phyloP scores from a whole-genome alignment of 2,329 filamentous ascomycete species.

The Scedosporium dehoogii region DNA sequence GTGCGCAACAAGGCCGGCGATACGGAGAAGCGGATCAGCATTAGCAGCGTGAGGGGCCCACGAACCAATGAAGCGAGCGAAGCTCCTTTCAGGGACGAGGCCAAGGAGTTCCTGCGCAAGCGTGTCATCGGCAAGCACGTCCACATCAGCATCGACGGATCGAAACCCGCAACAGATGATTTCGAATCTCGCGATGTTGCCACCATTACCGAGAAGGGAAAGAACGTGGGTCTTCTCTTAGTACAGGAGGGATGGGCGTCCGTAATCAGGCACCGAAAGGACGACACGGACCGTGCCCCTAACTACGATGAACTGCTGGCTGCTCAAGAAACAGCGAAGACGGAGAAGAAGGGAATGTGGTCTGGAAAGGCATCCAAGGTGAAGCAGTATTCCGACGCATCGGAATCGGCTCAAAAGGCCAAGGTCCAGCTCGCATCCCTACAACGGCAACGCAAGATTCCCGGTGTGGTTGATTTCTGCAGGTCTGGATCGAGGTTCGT shows the following conservation, averaged over 20 bases:
- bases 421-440: slow-evolving; percentile 86
- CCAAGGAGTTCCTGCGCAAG: slow-evolving; percentile 93
- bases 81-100: slow-evolving; percentile 79
- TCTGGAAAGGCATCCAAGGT: slow-evolving; percentile 76
- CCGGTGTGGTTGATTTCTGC: slow-evolving; percentile 91
- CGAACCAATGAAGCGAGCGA: slow-evolving; percentile 80
- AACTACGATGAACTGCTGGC: slow-evolving; percentile 86
- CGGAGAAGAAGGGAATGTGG: slow-evolving; percentile 91
- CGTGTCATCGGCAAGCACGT: slow-evolving; percentile 94
- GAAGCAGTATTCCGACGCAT: slow-evolving; percentile 80
- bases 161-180: slow-evolving; percentile 78
- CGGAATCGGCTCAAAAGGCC: slow-evolving; percentile 86
- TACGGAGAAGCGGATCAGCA: slow-evolving; percentile 76
- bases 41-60: slow-evolving; percentile 92
- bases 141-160: slow-evolving; percentile 78
- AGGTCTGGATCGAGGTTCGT: slow-evolving; percentile 96
- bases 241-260: slow-evolving; percentile 92
- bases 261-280: slow-evolving; percentile 88
- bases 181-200: slow-evolving; percentile 94
- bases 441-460: slow-evolving; percentile 83
- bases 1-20: slow-evolving; percentile 73
- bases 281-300: slow-evolving; percentile 85
- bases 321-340: slow-evolving; percentile 73
- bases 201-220: slow-evolving; percentile 72
- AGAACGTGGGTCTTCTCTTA: slow-evolving; percentile 74